Percentiles rank a stretch among this genome's conserved stretches.
Evolutionary conservation across 345 rosid species (phyloP).

Genomic region (Bretschneidera sinensis): DNA sequence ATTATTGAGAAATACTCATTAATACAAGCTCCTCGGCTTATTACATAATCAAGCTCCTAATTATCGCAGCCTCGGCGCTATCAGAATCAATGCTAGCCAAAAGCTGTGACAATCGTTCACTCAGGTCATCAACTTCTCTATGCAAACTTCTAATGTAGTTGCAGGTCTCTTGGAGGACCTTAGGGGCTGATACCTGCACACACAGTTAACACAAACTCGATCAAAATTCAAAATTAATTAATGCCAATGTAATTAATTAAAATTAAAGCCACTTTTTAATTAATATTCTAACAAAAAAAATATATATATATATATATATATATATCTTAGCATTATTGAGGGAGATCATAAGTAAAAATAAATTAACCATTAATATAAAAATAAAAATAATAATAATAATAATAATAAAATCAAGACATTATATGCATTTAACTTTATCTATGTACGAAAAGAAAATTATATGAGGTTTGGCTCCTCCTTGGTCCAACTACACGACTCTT

Average conservation of each 20-base stretch:
- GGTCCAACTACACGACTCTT: constrained; percentile 20
- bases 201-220: no score
- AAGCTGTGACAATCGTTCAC: constrained; percentile 85
- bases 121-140: constrained; percentile 79
- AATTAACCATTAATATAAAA: no score
- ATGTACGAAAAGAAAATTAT: neutral
- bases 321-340: no score
- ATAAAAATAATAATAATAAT: no score
- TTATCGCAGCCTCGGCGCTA: constrained; percentile 89
- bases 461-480: constrained; percentile 8
- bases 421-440: no score
- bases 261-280: no score
- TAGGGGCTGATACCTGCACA: constrained; percentile 76
- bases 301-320: no score
- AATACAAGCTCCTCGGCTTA: neutral
- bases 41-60: constrained; percentile 80
- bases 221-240: neutral
- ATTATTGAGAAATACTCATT: neutral
- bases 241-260: no score
- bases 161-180: constrained; percentile 94
- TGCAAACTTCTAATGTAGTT: constrained; percentile 85
- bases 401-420: no score
- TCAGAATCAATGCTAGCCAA: constrained; percentile 75
- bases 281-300: no score
- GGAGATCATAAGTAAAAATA: no score